Base-by-base conservation (phyloP, 331 rosid species). In the Stylosanthes scabra region DNA sequence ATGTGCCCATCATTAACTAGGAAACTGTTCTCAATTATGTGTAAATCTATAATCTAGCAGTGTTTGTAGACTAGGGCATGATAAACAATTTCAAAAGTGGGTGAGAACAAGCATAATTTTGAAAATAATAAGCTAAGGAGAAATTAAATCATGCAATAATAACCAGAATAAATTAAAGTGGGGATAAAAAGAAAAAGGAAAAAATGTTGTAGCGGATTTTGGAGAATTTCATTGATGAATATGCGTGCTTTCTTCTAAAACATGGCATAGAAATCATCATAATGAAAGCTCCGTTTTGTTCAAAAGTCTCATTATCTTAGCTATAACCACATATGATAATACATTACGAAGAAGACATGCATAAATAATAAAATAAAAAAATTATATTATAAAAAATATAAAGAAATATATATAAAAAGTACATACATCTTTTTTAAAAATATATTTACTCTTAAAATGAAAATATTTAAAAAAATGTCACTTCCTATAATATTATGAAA, bases 201-300 rank as follows among this genome's bases (percentile, higher is more conserved):
- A 11, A 29, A 44, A 16, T 14, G n/a, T 14, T 42, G 7, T 29
- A 12, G 39, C 10, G 62, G 56, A 2, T n/a, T 50, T 7, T 7
- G 31, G 5, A 14, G 28, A 50, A 14, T 45, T 6, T 68, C 11
- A 11, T 49, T 14, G 8, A 31, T 25, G 56, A 63, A 46, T 63
- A 45, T 10, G 4, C 8, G 1, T 41, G 4, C 8, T 2, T 41
- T 11, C 47, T 13, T 59, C 34, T 15, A 31, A 63, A 54, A 16
- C n/a, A 13, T 42, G 25, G 40, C 78, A 77, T 88, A 52, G 91
- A 82, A 87, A 87, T 85, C 87, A 91, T 83, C 89, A 82, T 74
- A 77, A 25, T 59, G 92, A 91, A 91, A 88, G 94, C 84, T 81
- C 74, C 51, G 89, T 62, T 75, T 72, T 57, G 77, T 71, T 79